Evolutionary conservation across 768 basidiomycete genomes (phyloP), one percentile per base, ranked within the genome.

Genomic region (Tylopilus rubrobrunneus): DNA sequence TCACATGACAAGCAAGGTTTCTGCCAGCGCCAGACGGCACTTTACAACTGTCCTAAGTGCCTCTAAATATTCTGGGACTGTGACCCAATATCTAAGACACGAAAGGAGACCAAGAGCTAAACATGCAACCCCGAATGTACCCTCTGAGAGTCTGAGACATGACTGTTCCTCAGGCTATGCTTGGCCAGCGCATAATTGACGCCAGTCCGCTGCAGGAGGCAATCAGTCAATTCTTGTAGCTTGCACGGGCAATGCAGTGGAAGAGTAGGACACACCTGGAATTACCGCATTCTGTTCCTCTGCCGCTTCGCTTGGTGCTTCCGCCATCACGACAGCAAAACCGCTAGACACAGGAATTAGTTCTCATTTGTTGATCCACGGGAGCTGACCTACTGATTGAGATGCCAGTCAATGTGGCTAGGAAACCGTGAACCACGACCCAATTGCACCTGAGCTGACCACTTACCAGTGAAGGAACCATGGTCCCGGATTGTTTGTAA

Each of bases 401-500:
- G 61, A 31, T 70, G 67, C 68, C 68, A 69, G 34, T 70, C 64
- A 7, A 70, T 56, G 49, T 69, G 67, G n/a, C 67, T 69, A 42
- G 8, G 2, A 3, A 23, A 6, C 27, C 5, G 31, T 56, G 23
- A 62, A 43, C 21, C 6, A 17, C 10, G 21, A 49, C 36, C 28
- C 4, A 12, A 14, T 34, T 1, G 7, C 4, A 39, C 4, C 41
- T 11, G 10, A 21, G 14, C 6, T 3, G 7, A 14, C 33, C 7
- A n/a, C 60, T 62, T 51, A 72, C 68, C 70, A 79, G 58, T 78
- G 78, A 43, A 79, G 63, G 65, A 79, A 72, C 80, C 83, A 85
- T 10, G 80, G 79, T 11, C 86, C 86, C 1, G 86, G 74, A 65
- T 88, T 88, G 57, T 87, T 79, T 1, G 84, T 85, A 25, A 68